phyloP scores from a whole-genome alignment of 805 yeast species.

The Debaryomyces prosopidis region DNA sequence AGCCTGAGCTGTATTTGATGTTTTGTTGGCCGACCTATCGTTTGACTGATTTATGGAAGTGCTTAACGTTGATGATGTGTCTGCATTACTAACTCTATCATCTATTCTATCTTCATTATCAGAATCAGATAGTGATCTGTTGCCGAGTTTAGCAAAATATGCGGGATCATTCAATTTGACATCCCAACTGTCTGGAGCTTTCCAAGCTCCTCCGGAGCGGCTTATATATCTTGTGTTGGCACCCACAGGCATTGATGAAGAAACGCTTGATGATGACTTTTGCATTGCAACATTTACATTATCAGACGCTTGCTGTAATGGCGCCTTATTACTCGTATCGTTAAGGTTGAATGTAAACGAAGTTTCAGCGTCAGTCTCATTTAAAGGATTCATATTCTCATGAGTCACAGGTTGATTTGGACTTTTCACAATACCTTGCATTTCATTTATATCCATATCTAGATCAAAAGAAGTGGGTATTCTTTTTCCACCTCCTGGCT shows the following conservation, averaged over 20 bases:
- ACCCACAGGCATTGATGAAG: neutral
- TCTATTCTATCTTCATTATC: conserved; percentile 10
- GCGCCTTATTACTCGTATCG: neutral
- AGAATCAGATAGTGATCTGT: conserved; percentile 13
- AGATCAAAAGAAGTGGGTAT: conserved; percentile 30
- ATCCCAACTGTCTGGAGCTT: conserved; percentile 52
- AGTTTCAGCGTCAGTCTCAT: neutral
- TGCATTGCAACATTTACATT: neutral
- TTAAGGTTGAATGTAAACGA: neutral
- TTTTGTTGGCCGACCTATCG: neutral
- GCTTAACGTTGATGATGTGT: neutral
- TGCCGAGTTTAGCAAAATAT: neutral
- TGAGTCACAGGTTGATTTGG: conserved; percentile 5
- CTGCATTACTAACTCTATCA: neutral
- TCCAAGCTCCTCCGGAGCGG: conserved; percentile 29
- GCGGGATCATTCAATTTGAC: conserved; percentile 29
- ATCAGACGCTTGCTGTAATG: neutral
- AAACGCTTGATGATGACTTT: conserved; percentile 8
- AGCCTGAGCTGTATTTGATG: neutral
- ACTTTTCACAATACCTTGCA: conserved; percentile 50
- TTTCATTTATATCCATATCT: conserved; percentile 50
- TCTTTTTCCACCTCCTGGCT: neutral
- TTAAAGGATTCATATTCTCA: neutral
- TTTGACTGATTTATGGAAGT: neutral
- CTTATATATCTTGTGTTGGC: no score